These are phyloP conservation scores for Cryptococcus deneoformans DNA, from an alignment of 1,284 basidiomycete genomes.

Conservation along the genomic window DNA sequence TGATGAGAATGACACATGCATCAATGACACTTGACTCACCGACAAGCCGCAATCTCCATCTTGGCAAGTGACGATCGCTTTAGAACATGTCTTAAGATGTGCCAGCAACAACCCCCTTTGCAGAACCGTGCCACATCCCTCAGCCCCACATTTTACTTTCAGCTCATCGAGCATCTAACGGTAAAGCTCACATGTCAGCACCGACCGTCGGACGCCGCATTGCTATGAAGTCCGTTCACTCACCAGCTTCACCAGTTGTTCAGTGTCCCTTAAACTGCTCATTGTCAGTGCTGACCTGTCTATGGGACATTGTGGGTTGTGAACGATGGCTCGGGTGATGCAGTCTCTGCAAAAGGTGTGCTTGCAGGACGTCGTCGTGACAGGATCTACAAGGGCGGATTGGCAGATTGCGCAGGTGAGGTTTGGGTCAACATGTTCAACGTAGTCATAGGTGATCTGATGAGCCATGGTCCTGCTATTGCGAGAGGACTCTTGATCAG, in stretches of 20 bases:
- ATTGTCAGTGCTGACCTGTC: constrained; percentile 63
- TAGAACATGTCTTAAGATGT: constrained; percentile 66
- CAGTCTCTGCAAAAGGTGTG: constrained; percentile 82
- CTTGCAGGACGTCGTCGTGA: constrained; percentile 63
- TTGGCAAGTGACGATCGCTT: constrained; percentile 58
- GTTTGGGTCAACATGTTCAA: constrained; percentile 40
- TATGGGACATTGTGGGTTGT: constrained; percentile 64
- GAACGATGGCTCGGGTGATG: constrained; percentile 61
- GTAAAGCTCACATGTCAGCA: not conserved
- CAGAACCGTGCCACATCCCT: constrained; percentile 59
- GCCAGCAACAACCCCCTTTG: constrained; percentile 65
- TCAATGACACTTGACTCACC: constrained; percentile 29
- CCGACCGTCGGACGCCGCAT: not conserved
- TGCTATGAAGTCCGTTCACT: not conserved
- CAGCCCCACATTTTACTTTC: constrained; percentile 62
- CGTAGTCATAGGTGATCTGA: constrained; percentile 40
- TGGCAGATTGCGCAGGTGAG: constrained; percentile 78
- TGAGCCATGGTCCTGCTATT: constrained; percentile 4
- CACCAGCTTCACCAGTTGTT: constrained; percentile 23
- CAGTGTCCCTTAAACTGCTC: constrained; percentile 20
- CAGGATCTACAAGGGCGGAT: constrained; percentile 73
- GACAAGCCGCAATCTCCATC: constrained; percentile 49
- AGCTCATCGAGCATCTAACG: constrained; percentile 78
- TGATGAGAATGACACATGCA: too few relatives aligned
- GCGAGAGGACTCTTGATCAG: too few relatives aligned